Conservation (phyloP, 345 rosid species). For the Eutrema heterophyllum region DNA sequence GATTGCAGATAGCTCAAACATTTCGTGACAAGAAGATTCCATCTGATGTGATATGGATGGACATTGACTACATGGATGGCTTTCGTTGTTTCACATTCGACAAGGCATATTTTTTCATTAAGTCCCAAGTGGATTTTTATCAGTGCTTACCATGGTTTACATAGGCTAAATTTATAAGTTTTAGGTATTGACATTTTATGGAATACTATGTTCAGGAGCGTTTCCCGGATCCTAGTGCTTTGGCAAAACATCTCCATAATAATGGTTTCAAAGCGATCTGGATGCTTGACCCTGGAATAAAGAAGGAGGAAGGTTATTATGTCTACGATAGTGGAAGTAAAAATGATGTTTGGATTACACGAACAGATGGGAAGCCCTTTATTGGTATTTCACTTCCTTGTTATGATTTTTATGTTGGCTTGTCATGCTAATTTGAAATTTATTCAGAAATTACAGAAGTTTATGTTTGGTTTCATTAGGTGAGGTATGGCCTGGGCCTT, state of each 20-base stretch:
- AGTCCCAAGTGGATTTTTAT: background rate
- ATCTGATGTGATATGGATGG: slow-evolving; percentile 96
- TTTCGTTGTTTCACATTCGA: slow-evolving; percentile 95
- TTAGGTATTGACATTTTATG: slow-evolving; percentile 7
- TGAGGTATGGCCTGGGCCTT: slow-evolving; percentile 95
- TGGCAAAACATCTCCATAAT: slow-evolving; percentile 54
- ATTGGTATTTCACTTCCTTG: slow-evolving; percentile 42
- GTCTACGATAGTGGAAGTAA: slow-evolving; percentile 63
- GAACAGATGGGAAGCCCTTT: slow-evolving; percentile 60
- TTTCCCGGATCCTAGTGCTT: slow-evolving; percentile 61
- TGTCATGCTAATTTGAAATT: background rate
- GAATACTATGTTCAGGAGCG: slow-evolving; percentile 45
- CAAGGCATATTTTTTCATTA: slow-evolving; percentile 44
- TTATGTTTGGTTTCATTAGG: slow-evolving; percentile 42
- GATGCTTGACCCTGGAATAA: slow-evolving; percentile 98
- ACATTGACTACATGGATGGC: slow-evolving; percentile 97
- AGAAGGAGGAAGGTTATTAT: slow-evolving; percentile 64
- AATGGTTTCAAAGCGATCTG: slow-evolving; percentile 83
- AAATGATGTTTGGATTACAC: slow-evolving; percentile 61
- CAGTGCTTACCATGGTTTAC: background rate
- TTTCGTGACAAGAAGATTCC: slow-evolving; percentile 87
- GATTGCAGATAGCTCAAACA: slow-evolving; percentile 54
- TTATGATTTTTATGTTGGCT: background rate
- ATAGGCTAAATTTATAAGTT: background rate
- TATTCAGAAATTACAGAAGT: background rate